A percentile compares a stretch with the other conserved stretches of the same genome.
phyloP scores from a whole-genome alignment of 441 rosid genomes.

The Raphanus hybrid region DNA sequence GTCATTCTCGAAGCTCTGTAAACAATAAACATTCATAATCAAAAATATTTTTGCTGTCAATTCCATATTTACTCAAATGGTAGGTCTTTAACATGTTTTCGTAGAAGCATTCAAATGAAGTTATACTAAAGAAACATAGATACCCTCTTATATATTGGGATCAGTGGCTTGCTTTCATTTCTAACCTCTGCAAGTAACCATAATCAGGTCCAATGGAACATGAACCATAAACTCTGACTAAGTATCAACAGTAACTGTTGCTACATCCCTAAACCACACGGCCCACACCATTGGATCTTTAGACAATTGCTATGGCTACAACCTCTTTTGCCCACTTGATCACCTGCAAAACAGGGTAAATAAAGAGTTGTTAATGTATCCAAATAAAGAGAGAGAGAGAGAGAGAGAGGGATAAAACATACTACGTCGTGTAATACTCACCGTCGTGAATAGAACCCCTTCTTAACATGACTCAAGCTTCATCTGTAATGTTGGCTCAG shows the following conservation, averaged over 20 bases:
- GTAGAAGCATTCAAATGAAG: not conserved
- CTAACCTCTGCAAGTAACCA: not conserved
- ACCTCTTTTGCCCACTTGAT: conserved; percentile 11
- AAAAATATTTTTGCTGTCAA: not conserved
- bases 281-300: conserved; percentile 36
- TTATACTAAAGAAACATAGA: not conserved
- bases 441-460: too few species aligned
- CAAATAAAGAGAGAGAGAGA: too few species aligned
- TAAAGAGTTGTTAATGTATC: too few species aligned
- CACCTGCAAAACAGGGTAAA: too few species aligned
- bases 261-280: not conserved
- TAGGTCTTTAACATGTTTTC: too few species aligned
- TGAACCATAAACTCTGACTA: not conserved
- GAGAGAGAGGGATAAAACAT: too few species aligned
- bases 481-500: too few species aligned
- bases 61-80: too few species aligned
- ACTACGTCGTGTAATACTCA: too few species aligned
- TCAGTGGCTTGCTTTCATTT: not conserved
- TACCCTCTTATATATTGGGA: not conserved
- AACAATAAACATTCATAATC: not conserved
- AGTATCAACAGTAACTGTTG: not conserved
- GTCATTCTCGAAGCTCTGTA: not conserved
- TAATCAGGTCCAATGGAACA: not conserved
- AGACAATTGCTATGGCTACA: conserved; percentile 62
- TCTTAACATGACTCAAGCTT: too few species aligned